Percentiles rank a stretch among this genome's conserved stretches.
These are phyloP conservation scores for Baudoinia panamericana DNA, from an alignment of 495 filamentous ascomycete genomes.

Conservation along the genomic window DNA sequence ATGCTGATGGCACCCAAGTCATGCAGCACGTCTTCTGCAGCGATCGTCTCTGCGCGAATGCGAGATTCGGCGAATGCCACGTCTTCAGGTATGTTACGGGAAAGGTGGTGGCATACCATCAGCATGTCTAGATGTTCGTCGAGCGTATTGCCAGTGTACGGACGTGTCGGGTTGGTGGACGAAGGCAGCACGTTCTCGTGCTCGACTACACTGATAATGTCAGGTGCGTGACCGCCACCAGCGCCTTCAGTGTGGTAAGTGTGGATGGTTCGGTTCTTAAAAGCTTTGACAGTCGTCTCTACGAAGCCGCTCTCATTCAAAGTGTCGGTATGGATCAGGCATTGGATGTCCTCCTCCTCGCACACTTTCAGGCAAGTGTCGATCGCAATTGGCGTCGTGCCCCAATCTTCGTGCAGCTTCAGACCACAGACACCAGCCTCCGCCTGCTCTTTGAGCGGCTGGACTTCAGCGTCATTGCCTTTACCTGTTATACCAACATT, in stretches of 20 bases:
- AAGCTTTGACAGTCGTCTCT: constrained; percentile 75
- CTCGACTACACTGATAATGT: constrained; percentile 91
- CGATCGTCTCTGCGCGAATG: constrained; percentile 92
- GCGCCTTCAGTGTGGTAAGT: constrained; percentile 98
- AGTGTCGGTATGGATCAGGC: constrained; percentile 94
- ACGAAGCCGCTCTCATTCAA: constrained; percentile 97
- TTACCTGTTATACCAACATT: constrained; percentile 95
- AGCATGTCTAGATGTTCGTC: constrained; percentile 98
- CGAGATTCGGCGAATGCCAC: constrained; percentile 91
- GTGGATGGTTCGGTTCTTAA: constrained; percentile 86
- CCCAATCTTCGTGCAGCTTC: constrained; percentile 98
- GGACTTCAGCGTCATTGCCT: constrained; percentile 71
- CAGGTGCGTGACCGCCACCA: constrained; percentile 89
- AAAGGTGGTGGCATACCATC: constrained; percentile 96
- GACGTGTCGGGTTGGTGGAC: constrained; percentile 85
- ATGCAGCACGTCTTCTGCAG: constrained; percentile 92
- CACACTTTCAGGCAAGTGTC: constrained; percentile 80
- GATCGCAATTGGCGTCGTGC: constrained; percentile 81
- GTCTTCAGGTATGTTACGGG: constrained; percentile 86
- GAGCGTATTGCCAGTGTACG: constrained; percentile 83
- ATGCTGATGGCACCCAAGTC: constrained; percentile 93
- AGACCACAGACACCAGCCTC: constrained; percentile 76
- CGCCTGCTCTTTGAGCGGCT: constrained; percentile 67
- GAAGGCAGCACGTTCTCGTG: constrained; percentile 85
- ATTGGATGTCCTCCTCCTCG: constrained; percentile 84